Evolutionary conservation across 1,284 basidiomycete genomes (phyloP).

Genomic region (Ustilago sp.): DNA sequence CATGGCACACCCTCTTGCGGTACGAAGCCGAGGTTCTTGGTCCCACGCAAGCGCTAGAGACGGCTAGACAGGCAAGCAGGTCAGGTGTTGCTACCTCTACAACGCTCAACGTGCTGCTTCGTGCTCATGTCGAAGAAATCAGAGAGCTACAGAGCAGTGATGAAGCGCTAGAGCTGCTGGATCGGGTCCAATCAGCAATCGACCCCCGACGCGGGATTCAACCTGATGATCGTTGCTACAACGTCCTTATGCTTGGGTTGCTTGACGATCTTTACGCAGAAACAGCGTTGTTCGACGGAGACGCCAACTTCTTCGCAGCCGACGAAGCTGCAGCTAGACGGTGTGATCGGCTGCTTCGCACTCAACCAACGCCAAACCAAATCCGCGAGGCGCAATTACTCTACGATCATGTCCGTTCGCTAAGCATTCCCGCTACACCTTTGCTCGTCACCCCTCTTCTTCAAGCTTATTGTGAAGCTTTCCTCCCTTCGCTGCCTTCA

Average conservation of each 20-base stretch:
- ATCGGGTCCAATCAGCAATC: conserved; percentile 18
- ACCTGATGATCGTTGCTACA: conserved; percentile 25
- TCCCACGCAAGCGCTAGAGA: conserved; percentile 27
- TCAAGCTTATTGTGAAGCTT: conserved; percentile 54
- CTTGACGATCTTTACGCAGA: conserved; percentile 3
- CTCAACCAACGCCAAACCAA: conserved; percentile 40
- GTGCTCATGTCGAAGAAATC: conserved; percentile 27
- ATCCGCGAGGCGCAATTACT: conserved; percentile 53
- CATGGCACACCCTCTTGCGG: conserved; percentile 37
- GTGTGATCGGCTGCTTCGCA: not conserved
- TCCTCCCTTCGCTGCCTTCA: conserved; percentile 49
- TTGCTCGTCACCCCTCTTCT: conserved; percentile 52
- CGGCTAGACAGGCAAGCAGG: conserved; percentile 12
- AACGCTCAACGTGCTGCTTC: conserved; percentile 29
- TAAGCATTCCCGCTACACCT: conserved; percentile 32
- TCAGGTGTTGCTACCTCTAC: conserved; percentile 5
- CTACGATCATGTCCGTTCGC: conserved; percentile 43
- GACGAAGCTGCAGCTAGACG: not conserved
- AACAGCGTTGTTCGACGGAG: not conserved
- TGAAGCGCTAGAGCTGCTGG: conserved; percentile 49
- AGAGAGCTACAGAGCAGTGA: conserved; percentile 47
- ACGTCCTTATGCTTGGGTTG: conserved; percentile 31
- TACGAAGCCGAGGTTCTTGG: conserved; percentile 30
- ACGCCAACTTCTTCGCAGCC: not conserved
- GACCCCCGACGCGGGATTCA: conserved; percentile 18